A percentile compares a stretch with the other conserved stretches of the same genome.
Conservation (phyloP, 768 basidiomycete species). For the Boletus rufocinnamomeus region DNA sequence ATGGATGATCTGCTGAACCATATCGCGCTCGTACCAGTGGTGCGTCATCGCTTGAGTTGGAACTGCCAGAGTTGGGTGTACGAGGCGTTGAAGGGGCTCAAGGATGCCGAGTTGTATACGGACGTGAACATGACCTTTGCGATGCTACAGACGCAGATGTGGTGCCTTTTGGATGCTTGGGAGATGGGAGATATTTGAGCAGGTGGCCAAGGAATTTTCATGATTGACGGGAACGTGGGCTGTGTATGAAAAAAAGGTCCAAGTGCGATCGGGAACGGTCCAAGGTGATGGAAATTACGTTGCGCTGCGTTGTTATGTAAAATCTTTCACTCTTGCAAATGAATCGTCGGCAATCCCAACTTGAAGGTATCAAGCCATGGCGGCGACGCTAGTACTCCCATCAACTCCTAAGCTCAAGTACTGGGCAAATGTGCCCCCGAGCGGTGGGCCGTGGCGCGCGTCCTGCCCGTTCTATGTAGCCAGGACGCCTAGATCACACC, state of each 20-base stretch:
- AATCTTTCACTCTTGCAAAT: neutral
- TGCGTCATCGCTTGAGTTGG: constrained; percentile 21
- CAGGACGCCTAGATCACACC: neutral
- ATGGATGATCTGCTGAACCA: constrained; percentile 19
- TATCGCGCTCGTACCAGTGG: constrained; percentile 24
- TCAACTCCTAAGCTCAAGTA: neutral
- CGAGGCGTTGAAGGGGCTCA: constrained; percentile 23
- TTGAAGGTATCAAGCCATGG: too few species aligned
- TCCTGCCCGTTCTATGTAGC: too few species aligned
- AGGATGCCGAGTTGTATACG: constrained; percentile 12
- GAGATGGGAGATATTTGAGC: constrained; percentile 28
- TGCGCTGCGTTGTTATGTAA: neutral
- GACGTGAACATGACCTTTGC: constrained; percentile 18
- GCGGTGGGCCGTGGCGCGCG: too few species aligned
- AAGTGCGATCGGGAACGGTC: neutral
- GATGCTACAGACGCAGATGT: constrained; percentile 32
- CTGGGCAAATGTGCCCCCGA: neutral
- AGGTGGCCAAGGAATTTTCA: neutral
- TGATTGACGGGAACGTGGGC: neutral
- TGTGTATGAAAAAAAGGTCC: neutral
- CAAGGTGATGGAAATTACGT: too few species aligned
- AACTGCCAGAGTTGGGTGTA: constrained; percentile 34
- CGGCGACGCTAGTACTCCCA: too few species aligned
- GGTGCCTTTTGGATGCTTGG: constrained; percentile 33
- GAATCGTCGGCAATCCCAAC: too few species aligned